Conservation (phyloP, 371 early-diverging fungal species). For the Circinella minor region DNA sequence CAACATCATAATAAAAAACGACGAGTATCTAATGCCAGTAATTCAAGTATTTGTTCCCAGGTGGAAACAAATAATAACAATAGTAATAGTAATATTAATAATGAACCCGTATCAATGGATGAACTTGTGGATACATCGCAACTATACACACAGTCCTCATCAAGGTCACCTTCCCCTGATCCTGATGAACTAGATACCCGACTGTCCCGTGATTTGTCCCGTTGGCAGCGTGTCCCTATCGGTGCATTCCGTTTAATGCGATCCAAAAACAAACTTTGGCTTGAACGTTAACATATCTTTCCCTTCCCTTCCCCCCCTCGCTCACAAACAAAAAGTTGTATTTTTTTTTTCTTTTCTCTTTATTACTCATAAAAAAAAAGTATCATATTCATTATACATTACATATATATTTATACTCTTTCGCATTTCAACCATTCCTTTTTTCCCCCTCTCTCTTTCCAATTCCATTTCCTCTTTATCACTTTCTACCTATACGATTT, state of each 20-base stretch:
- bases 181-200: conserved; percentile 42
- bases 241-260: conserved; percentile 61
- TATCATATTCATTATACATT: too few species aligned
- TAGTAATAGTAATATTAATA: conserved; percentile 6
- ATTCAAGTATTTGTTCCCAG: conserved; percentile 3
- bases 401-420: too few species aligned
- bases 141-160: conserved; percentile 53
- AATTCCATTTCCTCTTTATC: not conserved
- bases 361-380: too few species aligned
- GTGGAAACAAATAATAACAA: not conserved
- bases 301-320: not conserved
- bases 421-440: too few species aligned
- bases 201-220: conserved; percentile 55
- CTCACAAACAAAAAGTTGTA: not conserved
- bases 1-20: not conserved
- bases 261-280: conserved; percentile 49
- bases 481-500: too few species aligned
- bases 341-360: not conserved
- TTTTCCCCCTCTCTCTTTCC: too few species aligned
- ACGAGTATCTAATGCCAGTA: conserved; percentile 1
- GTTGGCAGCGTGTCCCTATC: conserved; percentile 68
- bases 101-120: conserved; percentile 57
- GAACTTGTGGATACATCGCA: conserved; percentile 65
- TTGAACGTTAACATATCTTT: conserved; percentile 35
- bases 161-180: conserved; percentile 58